Evolutionary conservation across 2,329 filamentous ascomycete species (phyloP), one percentile per base, ranked within the genome.

Genomic region (Botrytis cinerea): DNA sequence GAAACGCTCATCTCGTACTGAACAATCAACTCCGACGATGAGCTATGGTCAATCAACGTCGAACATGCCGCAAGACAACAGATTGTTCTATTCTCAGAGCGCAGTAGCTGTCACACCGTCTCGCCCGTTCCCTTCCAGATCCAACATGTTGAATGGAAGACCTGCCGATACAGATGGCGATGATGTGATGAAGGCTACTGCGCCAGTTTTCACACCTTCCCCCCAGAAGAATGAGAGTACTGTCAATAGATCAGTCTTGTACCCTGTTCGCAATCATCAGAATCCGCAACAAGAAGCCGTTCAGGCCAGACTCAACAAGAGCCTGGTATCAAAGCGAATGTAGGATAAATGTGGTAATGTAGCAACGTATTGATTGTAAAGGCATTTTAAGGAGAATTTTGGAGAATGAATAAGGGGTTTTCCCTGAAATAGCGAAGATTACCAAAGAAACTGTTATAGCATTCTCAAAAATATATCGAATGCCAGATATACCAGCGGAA

Each of bases 221-320:
- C 73, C 54, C 43, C 66, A 45, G 28, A 63, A 63, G 40, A 38
- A 63, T 20, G 45, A 40, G 4, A 68, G 51, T 57, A 12, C 57
- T 32, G 22, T 57, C 35, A 35, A 22, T 40, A 68, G 73, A 70
- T n/a, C 35, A 48, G 71, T 74, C 10, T 60, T 77, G 28, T 76
- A 74, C 12, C 74, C 74, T 45, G 46, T 73, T 45, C 71, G 22
- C 9, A 43, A 67, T 25, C 74, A 62, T 40, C 45, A 74, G 18
- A 74, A 66, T 61, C 20, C 71, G 10, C 69, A 71, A 18, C 71
- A 73, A 46, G 63, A 73, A 38, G 38, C 45, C 22, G 14, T 75
- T 32, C 75, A 77, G 45, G 60, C 60, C 1, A 72, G 75, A 69
- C 71, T 76, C 38, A 75, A 75, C 35, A 73, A 63, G 51, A 75